phyloP scores from a whole-genome alignment of 2,329 filamentous ascomycete genomes.

The Emergomyces orientalis region DNA sequence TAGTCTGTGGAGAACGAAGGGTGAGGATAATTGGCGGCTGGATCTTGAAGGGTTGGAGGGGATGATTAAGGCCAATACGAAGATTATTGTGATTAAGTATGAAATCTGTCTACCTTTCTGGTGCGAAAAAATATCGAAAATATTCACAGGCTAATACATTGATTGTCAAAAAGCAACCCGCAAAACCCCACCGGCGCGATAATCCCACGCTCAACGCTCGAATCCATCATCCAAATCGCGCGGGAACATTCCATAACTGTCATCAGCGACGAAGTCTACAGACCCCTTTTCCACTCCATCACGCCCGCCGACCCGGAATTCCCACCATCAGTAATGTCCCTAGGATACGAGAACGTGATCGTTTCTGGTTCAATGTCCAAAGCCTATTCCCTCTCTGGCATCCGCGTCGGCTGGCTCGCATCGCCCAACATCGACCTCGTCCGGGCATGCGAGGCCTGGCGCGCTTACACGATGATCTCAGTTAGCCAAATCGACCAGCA shows the following conservation, averaged over 20 bases:
- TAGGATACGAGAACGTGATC: constrained; percentile 62
- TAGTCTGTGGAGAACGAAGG: constrained; percentile 61
- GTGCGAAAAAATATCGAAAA: background rate
- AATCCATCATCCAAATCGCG: constrained; percentile 55
- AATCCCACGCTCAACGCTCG: constrained; percentile 53
- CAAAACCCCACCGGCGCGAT: constrained; percentile 73
- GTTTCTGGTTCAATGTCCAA: constrained; percentile 77
- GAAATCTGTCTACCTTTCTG: constrained; percentile 1
- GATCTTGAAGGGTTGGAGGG: constrained; percentile 56
- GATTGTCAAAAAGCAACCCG: constrained; percentile 50
- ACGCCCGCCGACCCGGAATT: constrained; percentile 45
- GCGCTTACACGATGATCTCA: constrained; percentile 79
- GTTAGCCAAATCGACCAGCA: constrained; percentile 75
- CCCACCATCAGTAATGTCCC: constrained; percentile 59
- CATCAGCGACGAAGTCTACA: constrained; percentile 72
- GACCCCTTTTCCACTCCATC: constrained; percentile 68
- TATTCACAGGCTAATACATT: background rate
- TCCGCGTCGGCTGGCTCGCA: constrained; percentile 75
- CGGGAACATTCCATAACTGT: constrained; percentile 54
- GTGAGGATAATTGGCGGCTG: constrained; percentile 56
- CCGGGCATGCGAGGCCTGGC: constrained; percentile 51
- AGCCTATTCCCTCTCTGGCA: constrained; percentile 71
- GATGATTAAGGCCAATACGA: constrained; percentile 46
- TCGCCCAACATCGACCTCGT: constrained; percentile 55
- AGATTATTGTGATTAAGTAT: constrained; percentile 54